Percentiles rank a stretch among this genome's conserved stretches.
Evolutionary conservation across 2,329 filamentous ascomycete genomes (phyloP).

Genomic region (Alternaria hordeiaustralica): DNA sequence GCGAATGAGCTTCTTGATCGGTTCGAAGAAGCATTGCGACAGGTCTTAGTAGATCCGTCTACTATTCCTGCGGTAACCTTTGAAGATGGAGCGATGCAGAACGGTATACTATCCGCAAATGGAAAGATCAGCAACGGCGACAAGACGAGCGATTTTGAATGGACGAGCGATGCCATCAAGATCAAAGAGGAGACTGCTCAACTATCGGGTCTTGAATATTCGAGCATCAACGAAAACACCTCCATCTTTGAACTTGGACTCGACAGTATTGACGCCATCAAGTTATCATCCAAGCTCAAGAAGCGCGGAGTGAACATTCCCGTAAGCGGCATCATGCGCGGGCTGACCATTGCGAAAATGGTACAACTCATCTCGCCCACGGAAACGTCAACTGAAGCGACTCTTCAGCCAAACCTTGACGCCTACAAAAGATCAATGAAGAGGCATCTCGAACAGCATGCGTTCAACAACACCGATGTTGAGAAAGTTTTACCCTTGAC

Average conservation of each 20-base stretch:
- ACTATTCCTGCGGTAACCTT: slow-evolving; percentile 16
- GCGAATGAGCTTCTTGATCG: slow-evolving; percentile 51
- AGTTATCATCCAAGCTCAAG: slow-evolving; percentile 75
- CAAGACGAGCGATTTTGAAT: slow-evolving; percentile 56
- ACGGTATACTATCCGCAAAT: neutral
- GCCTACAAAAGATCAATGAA: slow-evolving; percentile 44
- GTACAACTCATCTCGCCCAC: slow-evolving; percentile 32
- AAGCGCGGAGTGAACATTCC: slow-evolving; percentile 65
- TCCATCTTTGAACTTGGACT: slow-evolving; percentile 83
- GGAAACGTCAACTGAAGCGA: neutral
- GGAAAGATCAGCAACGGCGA: neutral
- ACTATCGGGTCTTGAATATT: slow-evolving; percentile 62
- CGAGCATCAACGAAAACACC: slow-evolving; percentile 62
- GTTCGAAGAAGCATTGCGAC: slow-evolving; percentile 51
- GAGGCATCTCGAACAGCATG: slow-evolving; percentile 47
- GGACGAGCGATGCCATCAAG: slow-evolving; percentile 60
- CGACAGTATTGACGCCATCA: slow-evolving; percentile 92
- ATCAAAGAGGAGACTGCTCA: slow-evolving; percentile 69
- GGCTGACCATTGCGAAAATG: slow-evolving; percentile 71
- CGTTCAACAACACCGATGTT: slow-evolving; percentile 49
- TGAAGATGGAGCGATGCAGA: neutral
- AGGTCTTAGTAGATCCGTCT: slow-evolving; percentile 45
- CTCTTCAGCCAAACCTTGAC: slow-evolving; percentile 21
- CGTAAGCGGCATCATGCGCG: slow-evolving; percentile 79
- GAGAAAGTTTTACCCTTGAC: slow-evolving; percentile 75